Evolutionary conservation across 371 early-diverging fungal species (phyloP).

Genomic region (Apophysomyces trapeziformis): DNA sequence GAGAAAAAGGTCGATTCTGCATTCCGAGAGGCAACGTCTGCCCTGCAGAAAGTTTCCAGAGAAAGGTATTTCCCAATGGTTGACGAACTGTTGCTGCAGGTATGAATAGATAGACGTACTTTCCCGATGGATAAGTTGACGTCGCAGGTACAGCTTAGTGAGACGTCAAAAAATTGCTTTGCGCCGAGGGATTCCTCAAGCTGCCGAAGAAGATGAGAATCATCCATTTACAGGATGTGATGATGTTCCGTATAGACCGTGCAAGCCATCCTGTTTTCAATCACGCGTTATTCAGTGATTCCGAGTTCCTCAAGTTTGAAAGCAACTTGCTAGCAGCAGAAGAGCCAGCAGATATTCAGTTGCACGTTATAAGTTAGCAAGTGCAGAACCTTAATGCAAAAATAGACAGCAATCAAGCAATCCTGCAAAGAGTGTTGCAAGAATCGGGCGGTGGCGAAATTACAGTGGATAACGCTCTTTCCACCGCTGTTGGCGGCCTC

Average conservation of each 20-base stretch:
- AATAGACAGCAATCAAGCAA: neutral
- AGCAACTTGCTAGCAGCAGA: too few relatives aligned
- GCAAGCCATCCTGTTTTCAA: neutral
- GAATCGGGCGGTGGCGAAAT: neutral
- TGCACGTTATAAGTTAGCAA: too few relatives aligned
- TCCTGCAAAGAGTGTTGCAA: neutral
- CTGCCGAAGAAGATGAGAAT: too few relatives aligned
- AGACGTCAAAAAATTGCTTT: neutral
- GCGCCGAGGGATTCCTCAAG: neutral
- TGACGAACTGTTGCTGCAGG: neutral
- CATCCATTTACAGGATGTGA: neutral
- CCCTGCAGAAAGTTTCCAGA: neutral
- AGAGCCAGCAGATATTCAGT: too few relatives aligned
- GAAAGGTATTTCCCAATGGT: neutral
- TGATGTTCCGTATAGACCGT: neutral
- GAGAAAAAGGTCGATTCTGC: neutral
- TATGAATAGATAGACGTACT: neutral
- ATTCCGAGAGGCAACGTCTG: neutral
- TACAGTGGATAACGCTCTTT: too few relatives aligned
- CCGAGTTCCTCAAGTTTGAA: slow-evolving; percentile 2
- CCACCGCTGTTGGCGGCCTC: neutral
- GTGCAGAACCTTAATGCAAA: neutral
- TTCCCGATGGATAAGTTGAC: too few relatives aligned
- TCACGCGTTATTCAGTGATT: neutral
- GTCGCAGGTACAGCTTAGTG: neutral